Evolutionary conservation across 257 asterid species (phyloP).

Genomic region (Vinca minor): DNA sequence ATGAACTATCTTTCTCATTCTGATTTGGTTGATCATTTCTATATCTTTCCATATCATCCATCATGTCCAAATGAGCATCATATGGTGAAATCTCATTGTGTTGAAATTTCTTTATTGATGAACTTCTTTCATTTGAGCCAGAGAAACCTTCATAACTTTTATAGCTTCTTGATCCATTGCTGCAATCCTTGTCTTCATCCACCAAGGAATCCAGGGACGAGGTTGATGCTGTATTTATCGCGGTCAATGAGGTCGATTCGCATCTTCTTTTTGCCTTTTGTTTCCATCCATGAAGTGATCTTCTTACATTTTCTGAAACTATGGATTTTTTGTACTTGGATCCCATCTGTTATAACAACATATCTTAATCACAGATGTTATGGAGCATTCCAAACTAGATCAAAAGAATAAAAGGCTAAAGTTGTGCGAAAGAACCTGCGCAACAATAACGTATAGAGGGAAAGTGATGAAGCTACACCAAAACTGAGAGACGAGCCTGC

Average conservation of each 20-base stretch:
- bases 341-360: constrained; percentile 74
- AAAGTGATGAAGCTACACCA: constrained; percentile 99
- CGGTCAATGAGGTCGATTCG: constrained; percentile 16
- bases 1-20: neutral
- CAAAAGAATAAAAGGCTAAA: neutral
- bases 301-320: constrained; percentile 64
- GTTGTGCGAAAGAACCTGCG: constrained; percentile 55
- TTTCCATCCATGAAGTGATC: constrained; percentile 75
- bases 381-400: neutral
- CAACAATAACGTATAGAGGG: constrained; percentile 77
- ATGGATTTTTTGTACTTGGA: constrained; percentile 77
- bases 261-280: constrained; percentile 50
- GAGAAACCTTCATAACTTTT: neutral
- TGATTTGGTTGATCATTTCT: neutral
- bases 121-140: neutral
- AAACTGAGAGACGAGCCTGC: constrained; percentile 78
- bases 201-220: constrained; percentile 32
- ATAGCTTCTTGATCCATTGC: constrained; percentile 11
- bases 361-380: constrained; percentile 1
- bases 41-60: neutral
- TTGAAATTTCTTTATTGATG: constrained; percentile 1
- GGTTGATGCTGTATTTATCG: constrained; percentile 18
- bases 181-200: constrained; percentile 11
- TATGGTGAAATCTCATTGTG: constrained; percentile 8
- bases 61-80: neutral